phyloP scores from a whole-genome alignment of 1,284 basidiomycete species.

The Ceratobasidium sp. region DNA sequence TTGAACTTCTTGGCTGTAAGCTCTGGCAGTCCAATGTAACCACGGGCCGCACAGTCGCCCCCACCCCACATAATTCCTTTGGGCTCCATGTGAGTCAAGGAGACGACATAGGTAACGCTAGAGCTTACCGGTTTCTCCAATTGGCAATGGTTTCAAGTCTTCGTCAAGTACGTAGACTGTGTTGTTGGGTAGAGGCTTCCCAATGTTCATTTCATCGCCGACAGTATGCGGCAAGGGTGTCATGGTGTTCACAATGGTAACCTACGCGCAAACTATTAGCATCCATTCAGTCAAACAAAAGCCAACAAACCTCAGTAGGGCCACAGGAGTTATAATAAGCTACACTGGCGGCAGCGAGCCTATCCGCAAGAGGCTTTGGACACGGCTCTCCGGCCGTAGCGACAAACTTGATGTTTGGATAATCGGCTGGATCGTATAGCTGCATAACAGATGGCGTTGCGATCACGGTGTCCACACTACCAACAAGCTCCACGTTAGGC shows the following conservation, averaged over 20 bases:
- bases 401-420: conserved; percentile 66
- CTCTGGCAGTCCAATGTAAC: conserved; percentile 65
- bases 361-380: conserved; percentile 59
- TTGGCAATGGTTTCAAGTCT: conserved; percentile 61
- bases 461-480: conserved; percentile 66
- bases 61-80: conserved; percentile 69
- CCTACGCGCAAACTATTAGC: conserved; percentile 52
- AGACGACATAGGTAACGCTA: background rate
- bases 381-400: conserved; percentile 72
- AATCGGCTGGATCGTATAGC: conserved; percentile 64
- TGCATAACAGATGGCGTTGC: conserved; percentile 63
- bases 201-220: conserved; percentile 61
- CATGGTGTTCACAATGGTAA: conserved; percentile 69
- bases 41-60: conserved; percentile 63
- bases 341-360: conserved; percentile 32
- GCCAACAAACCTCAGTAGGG: conserved; percentile 59
- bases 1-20: conserved; percentile 65
- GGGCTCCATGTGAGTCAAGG: background rate
- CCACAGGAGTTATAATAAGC: conserved; percentile 62
- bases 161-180: conserved; percentile 68
- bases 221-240: conserved; percentile 58
- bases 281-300: conserved; percentile 14
- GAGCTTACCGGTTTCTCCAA: conserved; percentile 55
- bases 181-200: conserved; percentile 68
- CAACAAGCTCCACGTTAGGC: background rate